Conservation (phyloP, 768 basidiomycete species). For the Rhodotorula kratochvilovae region DNA sequence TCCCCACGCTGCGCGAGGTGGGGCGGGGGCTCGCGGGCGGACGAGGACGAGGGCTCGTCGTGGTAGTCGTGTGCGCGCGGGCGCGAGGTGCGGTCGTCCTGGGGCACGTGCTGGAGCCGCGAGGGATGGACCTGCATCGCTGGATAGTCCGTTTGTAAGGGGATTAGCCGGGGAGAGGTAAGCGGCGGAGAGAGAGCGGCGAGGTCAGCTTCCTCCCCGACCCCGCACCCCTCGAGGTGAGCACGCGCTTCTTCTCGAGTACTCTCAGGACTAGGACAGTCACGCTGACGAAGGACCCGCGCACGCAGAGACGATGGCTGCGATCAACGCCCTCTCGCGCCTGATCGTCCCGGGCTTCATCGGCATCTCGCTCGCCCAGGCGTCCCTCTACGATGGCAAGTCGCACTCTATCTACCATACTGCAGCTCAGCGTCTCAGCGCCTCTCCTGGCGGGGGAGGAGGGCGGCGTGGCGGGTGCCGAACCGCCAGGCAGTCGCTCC, state of each 20-base stretch:
- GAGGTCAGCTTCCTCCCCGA: neutral
- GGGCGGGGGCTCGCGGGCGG: slow-evolving; percentile 10
- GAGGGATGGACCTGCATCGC: slow-evolving; percentile 25
- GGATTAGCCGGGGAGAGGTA: neutral
- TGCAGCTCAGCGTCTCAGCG: no score
- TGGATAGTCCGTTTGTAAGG: no score
- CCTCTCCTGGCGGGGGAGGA: neutral
- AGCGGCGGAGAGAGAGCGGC: neutral
- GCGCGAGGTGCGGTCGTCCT: neutral
- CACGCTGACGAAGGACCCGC: neutral
- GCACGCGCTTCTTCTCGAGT: neutral
- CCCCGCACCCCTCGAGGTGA: neutral
- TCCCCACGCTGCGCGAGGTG: neutral
- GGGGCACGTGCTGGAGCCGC: slow-evolving; percentile 1
- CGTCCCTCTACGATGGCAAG: slow-evolving; percentile 56
- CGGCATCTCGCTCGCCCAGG: slow-evolving; percentile 52
- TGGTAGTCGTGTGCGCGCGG: slow-evolving; percentile 7
- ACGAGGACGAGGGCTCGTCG: neutral
- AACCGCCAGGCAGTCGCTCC: neutral
- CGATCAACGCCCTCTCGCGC: slow-evolving; percentile 30
- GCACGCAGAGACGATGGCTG: slow-evolving; percentile 1
- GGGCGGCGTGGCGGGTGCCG: no score
- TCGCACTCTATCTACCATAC: neutral
- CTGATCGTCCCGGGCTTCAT: slow-evolving; percentile 62
- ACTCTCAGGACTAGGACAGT: no score